Evolutionary conservation across 176 grass and related monocot genomes (phyloP), one percentile per base, ranked within the genome.

Genomic region (Puccinellia tenuiflora): DNA sequence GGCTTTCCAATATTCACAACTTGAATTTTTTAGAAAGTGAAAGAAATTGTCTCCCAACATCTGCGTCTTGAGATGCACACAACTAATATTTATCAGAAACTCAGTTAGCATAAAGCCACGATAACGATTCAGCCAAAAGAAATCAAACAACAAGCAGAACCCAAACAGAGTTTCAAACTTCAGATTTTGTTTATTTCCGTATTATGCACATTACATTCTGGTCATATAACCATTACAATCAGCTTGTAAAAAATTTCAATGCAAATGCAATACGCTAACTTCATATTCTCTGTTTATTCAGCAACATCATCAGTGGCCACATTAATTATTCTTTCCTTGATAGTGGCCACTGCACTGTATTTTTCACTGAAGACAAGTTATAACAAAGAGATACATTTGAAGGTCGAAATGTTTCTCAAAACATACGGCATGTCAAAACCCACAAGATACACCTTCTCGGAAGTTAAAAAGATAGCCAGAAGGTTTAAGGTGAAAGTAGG

Each of bases 401-500:
- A 61, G 22, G 57, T 61, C 13, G 57, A 61, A 15, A 61, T 61
- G 57, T 61, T 61, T 61, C 57, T 61, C 57, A 61, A 61, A 15
- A 61, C 57, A 30, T 29, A 61, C 5, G 25, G 57, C 57, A 61
- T 26, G 0, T 61, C 57, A 15, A 61, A 61, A 61, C 57, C 57
- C 57, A 61, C 25, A 2, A 61, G 92, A 39, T 94, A 91, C 80
- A 83, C 66, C 31, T 94, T 94, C 59, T 51, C 45, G 1, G 64
- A 94, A 67, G 68, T 91, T 25, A 94, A 85, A 56, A 94, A 87
- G 84, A 91, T 94, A 75, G 56, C 89, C n/a, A 91, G n/a, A 59
- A 52, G 68, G 14, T 94, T 94, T 40, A 94, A 79, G 33, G 29
- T 87, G 25, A 85, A 79, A 63, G 40, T 94, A 53, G 89, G 92